Evolutionary conservation across 2,329 filamentous ascomycete genomes (phyloP), one percentile per base, ranked within the genome.

Genomic region (Colletotrichum limetticola): DNA sequence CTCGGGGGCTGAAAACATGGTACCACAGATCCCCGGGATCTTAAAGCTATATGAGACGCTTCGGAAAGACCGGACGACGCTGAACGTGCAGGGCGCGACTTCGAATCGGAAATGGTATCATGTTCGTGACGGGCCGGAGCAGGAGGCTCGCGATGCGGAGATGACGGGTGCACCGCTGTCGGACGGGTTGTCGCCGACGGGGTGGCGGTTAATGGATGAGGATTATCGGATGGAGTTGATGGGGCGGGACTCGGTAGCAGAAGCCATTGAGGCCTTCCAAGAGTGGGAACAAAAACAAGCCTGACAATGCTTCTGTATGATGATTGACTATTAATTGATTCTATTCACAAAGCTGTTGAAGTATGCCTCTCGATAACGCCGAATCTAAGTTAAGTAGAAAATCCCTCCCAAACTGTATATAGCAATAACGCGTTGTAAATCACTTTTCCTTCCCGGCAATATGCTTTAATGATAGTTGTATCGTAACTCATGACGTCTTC

Each of bases 51-150:
- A 74, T 58, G 71, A 71, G 46, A 30, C 22, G 8, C 4, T 63
- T 8, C 26, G 71, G 2, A 71, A 66, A 28, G 42, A 24, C 0
- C 57, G 71, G 5, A 61, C 68, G 3, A 57, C 62, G 16, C 24
- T 66, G 14, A 72, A 57, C 7, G 58, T 55, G 16, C 62, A 58
- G 42, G 62, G 71, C 24, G 62, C 68, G 4, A 61, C 22, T 0
- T 66, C 71, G n/a, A 66, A 63, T 16, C 62, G 42, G 24, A 74
- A 68, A 37, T 74, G 71, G 71, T 72, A 72, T 49, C 71, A 68
- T 4, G 28, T 64, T 19, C 62, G 57, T 1, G 68, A 74, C 1
- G 71, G 71, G 7, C 71, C 62, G 4, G 62, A 71, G 24, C 71
- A 72, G 22, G 30, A 58, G 58, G 57, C 52, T 5, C 68, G 71